A percentile compares a stretch with the other conserved stretches of the same genome.
phyloP scores from a whole-genome alignment of 1,284 basidiomycete genomes.

The Puccinia triticina region DNA sequence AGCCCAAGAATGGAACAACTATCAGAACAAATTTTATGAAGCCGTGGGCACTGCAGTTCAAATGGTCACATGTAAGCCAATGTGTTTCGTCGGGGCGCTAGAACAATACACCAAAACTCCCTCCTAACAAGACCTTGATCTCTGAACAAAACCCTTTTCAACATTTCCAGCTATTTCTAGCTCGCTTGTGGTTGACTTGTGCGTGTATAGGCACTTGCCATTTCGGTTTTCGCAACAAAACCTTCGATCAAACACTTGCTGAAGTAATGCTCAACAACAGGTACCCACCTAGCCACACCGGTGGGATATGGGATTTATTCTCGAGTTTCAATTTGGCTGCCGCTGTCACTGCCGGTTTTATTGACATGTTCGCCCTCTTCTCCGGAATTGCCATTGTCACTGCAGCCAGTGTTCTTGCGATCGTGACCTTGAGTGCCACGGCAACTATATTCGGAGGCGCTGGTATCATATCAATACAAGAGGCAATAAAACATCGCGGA shows the following conservation, averaged over 20 bases:
- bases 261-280: neutral
- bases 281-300: slow-evolving; percentile 27
- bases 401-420: neutral
- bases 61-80: slow-evolving; percentile 38
- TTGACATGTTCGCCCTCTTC: neutral
- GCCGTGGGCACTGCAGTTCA: slow-evolving; percentile 41
- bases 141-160: neutral
- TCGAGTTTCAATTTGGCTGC: slow-evolving; percentile 26
- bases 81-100: neutral
- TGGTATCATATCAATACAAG: slow-evolving; percentile 9
- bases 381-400: neutral
- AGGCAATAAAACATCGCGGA: slow-evolving; percentile 8
- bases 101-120: neutral
- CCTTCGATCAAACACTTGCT: neutral
- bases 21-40: slow-evolving; percentile 39
- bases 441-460: slow-evolving; percentile 17
- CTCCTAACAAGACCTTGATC: neutral
- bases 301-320: slow-evolving; percentile 32
- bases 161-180: slow-evolving; percentile 29
- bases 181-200: slow-evolving; percentile 37
- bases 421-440: neutral
- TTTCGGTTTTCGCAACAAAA: no score
- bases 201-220: no score
- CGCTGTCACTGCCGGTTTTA: neutral
- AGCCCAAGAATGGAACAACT: slow-evolving; percentile 48